Base-by-base conservation (phyloP, 495 filamentous ascomycete species). In the Xylaria grammica region DNA sequence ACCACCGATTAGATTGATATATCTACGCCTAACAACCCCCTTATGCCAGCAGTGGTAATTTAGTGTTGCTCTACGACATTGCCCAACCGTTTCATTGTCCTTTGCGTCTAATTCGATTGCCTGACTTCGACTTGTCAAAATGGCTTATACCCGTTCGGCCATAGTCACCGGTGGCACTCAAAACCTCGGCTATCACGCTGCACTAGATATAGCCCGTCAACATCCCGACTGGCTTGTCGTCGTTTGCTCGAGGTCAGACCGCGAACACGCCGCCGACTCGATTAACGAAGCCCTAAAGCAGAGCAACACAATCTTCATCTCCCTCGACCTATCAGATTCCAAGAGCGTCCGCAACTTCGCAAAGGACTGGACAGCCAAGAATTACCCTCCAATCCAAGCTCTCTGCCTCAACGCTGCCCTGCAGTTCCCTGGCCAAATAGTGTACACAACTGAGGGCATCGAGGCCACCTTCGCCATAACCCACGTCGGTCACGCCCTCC, bases 401-500 rank as follows among this genome's bases (percentile, higher is more conserved):
- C 71, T 84, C 0, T 60, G 82, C 42, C 73, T 82, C 17, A 85
- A 85, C 51, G 82, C 81, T 8, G 81, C 65, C 10, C 52, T 81
- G 0, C 81, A 84, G 44, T 74, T 82, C 22, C 74, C 76, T 17
- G 62, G 65, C 1, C 55, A 56, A 3, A 50, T 79, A 8, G 22
- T 50, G 3, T 77, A 75, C 49, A 79, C 76, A 0, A 63, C 61
- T 1, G 77, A 82, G 22, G 77, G 78, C 1, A 65, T 81, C 51
- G 82, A 84, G 57, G 20, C 65, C 8, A 74, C 72, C 19, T 76
- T 74, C 51, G 68, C 53, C 6, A 68, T 66, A 54, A 70, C 49
- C 46, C 67, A 72, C 38, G 59, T 70, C 57, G 70, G 70, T 42
- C 89, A 89, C 66, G 84, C 84, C 36, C 79, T 91, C 11, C 79